phyloP scores from a whole-genome alignment of 371 early-diverging fungal genomes.

The Mucor circinelloides region DNA sequence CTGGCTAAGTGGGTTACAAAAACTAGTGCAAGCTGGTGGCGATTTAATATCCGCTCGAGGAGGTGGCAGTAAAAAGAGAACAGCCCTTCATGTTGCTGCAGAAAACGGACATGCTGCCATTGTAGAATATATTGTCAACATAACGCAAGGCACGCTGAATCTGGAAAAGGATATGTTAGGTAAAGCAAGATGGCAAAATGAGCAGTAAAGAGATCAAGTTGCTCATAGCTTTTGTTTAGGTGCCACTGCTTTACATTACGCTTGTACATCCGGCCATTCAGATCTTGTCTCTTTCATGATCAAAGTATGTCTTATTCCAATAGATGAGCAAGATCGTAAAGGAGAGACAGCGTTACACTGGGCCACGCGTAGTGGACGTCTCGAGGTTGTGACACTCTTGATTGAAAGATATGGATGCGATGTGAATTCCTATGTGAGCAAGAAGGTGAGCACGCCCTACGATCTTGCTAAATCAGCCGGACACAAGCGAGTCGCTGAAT shows the following conservation, averaged over 20 bases:
- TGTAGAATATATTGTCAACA: slow-evolving; percentile 39
- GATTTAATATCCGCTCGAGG: slow-evolving; percentile 46
- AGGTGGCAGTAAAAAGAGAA: slow-evolving; percentile 39
- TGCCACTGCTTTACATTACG: slow-evolving; percentile 48
- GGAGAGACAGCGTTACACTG: slow-evolving; percentile 46
- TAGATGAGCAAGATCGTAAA: slow-evolving; percentile 20
- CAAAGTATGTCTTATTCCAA: slow-evolving; percentile 33
- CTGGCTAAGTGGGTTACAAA: slow-evolving; percentile 43
- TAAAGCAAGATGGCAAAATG: slow-evolving; percentile 6
- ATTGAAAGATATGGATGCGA: slow-evolving; percentile 37
- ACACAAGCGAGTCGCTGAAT: slow-evolving; percentile 42
- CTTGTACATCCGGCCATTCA: slow-evolving; percentile 41
- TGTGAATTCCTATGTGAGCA: slow-evolving; percentile 36
- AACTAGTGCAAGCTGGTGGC: slow-evolving; percentile 43
- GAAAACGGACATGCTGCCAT: slow-evolving; percentile 43
- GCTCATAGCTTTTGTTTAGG: slow-evolving; percentile 19
- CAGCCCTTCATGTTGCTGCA: slow-evolving; percentile 45
- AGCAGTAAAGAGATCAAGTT: background rate
- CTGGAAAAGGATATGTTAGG: slow-evolving; percentile 38
- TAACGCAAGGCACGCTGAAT: slow-evolving; percentile 42
- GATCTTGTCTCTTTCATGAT: slow-evolving; percentile 37
- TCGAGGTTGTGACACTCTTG: slow-evolving; percentile 38
- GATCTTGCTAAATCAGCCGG: slow-evolving; percentile 45
- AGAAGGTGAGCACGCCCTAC: slow-evolving; percentile 36
- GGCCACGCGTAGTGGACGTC: slow-evolving; percentile 36